phyloP scores from a whole-genome alignment of 441 rosid genomes.

The Pelargonium fulgidum region DNA sequence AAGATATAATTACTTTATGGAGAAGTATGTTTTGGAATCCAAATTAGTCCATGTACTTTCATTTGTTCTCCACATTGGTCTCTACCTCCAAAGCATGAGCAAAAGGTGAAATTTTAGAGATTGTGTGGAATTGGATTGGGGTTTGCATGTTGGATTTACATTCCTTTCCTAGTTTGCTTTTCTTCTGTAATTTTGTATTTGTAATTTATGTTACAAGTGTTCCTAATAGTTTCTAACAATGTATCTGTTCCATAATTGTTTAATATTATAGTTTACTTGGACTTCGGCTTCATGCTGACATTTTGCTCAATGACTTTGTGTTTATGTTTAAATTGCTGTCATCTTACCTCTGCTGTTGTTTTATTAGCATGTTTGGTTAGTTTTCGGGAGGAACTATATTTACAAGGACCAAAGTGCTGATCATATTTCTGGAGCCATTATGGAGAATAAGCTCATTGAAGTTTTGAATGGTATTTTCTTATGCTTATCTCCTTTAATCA shows the following conservation, averaged over 20 bases:
- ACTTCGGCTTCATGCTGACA: too few relatives aligned
- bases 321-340: not conserved
- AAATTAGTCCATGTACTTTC: too few relatives aligned
- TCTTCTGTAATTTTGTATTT: not conserved
- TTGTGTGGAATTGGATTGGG: not conserved
- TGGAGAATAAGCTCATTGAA: constrained; percentile 26
- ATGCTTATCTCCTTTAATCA: not conserved
- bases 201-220: not conserved
- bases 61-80: too few relatives aligned
- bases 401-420: not conserved
- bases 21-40: too few relatives aligned
- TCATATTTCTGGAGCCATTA: constrained; percentile 11
- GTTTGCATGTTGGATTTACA: not conserved
- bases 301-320: not conserved
- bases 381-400: not conserved
- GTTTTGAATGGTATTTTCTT: constrained; percentile 25
- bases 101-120: not conserved
- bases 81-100: not conserved
- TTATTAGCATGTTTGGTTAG: constrained; percentile 5
- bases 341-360: not conserved
- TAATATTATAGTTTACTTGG: not conserved
- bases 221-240: not conserved
- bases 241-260: not conserved
- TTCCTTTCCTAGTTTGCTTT: not conserved
- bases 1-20: too few relatives aligned